phyloP scores from a whole-genome alignment of 2,329 filamentous ascomycete genomes.

The Alternaria burnsii region DNA sequence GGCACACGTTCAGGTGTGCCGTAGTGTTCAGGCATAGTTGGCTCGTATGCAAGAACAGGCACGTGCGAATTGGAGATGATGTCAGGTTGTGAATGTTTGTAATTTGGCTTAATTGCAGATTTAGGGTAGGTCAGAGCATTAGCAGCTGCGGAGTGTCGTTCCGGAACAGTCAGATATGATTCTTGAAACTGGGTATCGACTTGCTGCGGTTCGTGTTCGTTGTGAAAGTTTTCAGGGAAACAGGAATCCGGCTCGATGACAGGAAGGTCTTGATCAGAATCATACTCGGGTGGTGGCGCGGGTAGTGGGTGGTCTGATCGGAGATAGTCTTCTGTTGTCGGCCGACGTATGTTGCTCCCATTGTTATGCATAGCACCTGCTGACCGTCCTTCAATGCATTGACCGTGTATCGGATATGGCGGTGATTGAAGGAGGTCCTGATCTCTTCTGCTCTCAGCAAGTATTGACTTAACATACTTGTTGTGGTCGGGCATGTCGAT shows the following conservation, averaged over 20 bases:
- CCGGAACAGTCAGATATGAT: neutral
- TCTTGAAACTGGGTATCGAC: neutral
- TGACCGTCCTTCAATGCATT: neutral
- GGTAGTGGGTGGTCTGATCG: constrained; percentile 1
- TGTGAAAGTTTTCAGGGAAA: neutral
- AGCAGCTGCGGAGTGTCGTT: neutral
- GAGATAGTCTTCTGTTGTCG: constrained; percentile 11
- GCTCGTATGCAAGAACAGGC: neutral
- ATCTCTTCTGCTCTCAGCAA: neutral
- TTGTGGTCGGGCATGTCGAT: constrained; percentile 11
- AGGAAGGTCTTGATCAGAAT: constrained; percentile 13
- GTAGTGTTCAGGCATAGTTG: neutral
- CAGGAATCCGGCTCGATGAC: constrained; percentile 12
- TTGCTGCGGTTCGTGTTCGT: neutral
- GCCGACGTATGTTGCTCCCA: constrained; percentile 1
- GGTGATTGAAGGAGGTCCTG: neutral
- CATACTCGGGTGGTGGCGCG: constrained; percentile 1
- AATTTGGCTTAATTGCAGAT: neutral
- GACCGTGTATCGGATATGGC: constrained; percentile 6
- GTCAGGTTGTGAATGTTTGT: neutral
- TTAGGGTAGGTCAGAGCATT: neutral
- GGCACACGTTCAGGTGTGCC: neutral
- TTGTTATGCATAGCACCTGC: neutral
- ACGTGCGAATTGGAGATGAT: neutral
- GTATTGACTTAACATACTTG: neutral